Conservation (phyloP, 345 rosid genomes). For the Cardamine occulta region DNA sequence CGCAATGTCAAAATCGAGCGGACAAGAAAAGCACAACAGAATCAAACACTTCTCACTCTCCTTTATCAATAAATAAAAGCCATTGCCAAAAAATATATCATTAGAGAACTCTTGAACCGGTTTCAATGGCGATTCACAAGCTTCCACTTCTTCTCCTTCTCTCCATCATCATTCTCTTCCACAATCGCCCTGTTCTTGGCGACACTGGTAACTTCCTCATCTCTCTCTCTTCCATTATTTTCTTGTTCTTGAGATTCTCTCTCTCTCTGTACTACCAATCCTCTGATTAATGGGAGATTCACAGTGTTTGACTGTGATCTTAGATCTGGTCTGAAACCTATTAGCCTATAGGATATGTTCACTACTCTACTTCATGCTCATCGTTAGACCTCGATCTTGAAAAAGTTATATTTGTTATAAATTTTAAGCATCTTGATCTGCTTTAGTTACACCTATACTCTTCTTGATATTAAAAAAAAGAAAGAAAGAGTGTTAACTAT, state of each 20-base stretch:
- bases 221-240: not conserved
- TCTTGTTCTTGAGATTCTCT: constrained; percentile 2
- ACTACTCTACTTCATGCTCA: not conserved
- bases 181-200: constrained; percentile 45
- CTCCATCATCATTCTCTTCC: constrained; percentile 48
- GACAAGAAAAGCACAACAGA: constrained; percentile 35
- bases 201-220: constrained; percentile 45
- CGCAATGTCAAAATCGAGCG: constrained; percentile 26
- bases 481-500: not conserved
- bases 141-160: constrained; percentile 46
- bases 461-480: not conserved
- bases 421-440: not conserved
- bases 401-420: not conserved
- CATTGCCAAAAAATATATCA: not conserved
- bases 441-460: not conserved
- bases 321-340: constrained; percentile 19
- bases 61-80: constrained; percentile 21
- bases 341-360: constrained; percentile 28
- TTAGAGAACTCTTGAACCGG: constrained; percentile 5
- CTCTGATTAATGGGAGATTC: not conserved
- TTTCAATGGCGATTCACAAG: constrained; percentile 55
- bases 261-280: not conserved
- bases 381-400: constrained; percentile 14
- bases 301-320: not conserved
- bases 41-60: constrained; percentile 25